These are phyloP conservation scores for Butyriboletus loyo DNA, from an alignment of 768 basidiomycete species.

Conservation along the genomic window DNA sequence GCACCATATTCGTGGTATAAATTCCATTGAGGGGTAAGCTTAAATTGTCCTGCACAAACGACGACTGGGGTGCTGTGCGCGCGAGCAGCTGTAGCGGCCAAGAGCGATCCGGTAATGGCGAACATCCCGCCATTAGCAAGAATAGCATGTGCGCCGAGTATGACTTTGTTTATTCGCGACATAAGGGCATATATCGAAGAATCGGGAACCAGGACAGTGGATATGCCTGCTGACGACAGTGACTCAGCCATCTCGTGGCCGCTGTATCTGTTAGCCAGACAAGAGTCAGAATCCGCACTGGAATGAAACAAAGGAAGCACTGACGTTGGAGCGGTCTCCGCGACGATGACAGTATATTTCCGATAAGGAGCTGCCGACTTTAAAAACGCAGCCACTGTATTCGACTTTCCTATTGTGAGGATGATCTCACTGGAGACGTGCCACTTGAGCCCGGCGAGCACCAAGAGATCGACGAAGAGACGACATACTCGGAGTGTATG, in stretches of 20 bases:
- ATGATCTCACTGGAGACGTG: slow-evolving; percentile 76
- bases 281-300: slow-evolving; percentile 1
- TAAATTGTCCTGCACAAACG: slow-evolving; percentile 94
- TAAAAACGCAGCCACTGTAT: slow-evolving; percentile 90
- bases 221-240: slow-evolving; percentile 75
- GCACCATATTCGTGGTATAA: slow-evolving; percentile 84
- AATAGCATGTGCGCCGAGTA: slow-evolving; percentile 93
- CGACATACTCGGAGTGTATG: slow-evolving; percentile 92
- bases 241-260: slow-evolving; percentile 84
- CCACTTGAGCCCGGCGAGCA: background rate
- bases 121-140: slow-evolving; percentile 97
- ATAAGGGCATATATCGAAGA: slow-evolving; percentile 94
- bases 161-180: slow-evolving; percentile 95
- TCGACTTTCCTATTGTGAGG: slow-evolving; percentile 89
- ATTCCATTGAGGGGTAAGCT: slow-evolving; percentile 90
- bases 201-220: slow-evolving; percentile 96
- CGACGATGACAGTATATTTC: slow-evolving; percentile 94
- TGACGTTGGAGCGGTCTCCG: slow-evolving; percentile 92
- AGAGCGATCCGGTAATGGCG: slow-evolving; percentile 78
- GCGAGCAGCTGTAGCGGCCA: slow-evolving; percentile 83
- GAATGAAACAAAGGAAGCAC: slow-evolving; percentile 28
- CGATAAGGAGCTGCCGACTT: slow-evolving; percentile 86
- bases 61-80: slow-evolving; percentile 91
- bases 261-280: slow-evolving; percentile 53
- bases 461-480: background rate